phyloP scores from a whole-genome alignment of 768 basidiomycete species.

The Russula virescens region DNA sequence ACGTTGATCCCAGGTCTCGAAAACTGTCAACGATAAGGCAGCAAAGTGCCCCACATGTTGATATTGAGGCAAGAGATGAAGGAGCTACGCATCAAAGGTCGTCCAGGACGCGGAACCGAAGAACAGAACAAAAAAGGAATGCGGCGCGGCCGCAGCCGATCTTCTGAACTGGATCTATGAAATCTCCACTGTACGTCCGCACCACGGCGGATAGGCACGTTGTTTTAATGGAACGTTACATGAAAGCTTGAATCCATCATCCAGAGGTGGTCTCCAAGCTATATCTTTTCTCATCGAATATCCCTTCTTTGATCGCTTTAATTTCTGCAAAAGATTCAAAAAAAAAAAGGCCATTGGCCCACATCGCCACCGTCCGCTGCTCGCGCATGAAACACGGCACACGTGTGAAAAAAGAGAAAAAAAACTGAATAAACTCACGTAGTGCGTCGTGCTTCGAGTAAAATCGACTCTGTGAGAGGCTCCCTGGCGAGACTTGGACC shows the following conservation, averaged over 20 bases:
- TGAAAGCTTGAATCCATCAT: neutral
- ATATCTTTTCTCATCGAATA: constrained; percentile 34
- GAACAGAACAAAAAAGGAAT: no score
- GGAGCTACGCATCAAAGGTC: no score
- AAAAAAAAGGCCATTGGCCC: no score
- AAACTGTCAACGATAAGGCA: no score
- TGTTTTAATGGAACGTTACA: no score
- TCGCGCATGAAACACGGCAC: no score
- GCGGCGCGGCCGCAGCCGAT: no score
- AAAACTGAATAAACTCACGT: constrained; percentile 41
- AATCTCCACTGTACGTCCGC: constrained; percentile 1
- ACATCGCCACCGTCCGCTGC: neutral
- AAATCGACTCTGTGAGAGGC: constrained; percentile 56
- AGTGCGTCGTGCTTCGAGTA: constrained; percentile 64
- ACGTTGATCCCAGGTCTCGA: no score
- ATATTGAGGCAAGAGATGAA: no score
- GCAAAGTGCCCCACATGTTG: no score
- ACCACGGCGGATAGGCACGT: neutral
- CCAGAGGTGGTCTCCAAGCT: constrained; percentile 13
- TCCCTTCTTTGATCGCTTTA: constrained; percentile 55
- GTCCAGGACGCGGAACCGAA: neutral
- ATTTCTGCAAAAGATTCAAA: constrained; percentile 60
- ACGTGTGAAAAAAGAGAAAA: neutral
- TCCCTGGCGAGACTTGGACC: constrained; percentile 33
- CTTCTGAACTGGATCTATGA: neutral